Base-by-base conservation (phyloP, 2,329 filamentous ascomycete genomes). In the Dactylellina parvicollis region DNA sequence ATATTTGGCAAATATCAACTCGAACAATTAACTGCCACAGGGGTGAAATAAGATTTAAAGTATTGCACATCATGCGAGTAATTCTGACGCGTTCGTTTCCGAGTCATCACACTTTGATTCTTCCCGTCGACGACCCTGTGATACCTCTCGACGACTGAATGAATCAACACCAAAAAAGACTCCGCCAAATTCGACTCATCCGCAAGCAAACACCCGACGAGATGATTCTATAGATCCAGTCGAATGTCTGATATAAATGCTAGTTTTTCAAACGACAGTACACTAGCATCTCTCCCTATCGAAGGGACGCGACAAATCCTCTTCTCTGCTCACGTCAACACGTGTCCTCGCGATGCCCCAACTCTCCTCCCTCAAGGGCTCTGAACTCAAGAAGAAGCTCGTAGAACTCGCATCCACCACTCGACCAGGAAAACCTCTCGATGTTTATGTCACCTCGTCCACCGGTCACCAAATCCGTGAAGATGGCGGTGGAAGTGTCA, bases 391-490 rank as follows among this genome's bases (percentile, higher is more conserved):
- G 26, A 73, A 38, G 49, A 60, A 47, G 40, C 60, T 73, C n/a
- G 42, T 73, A 26, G 69, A 73, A 34, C 46, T 73, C 34, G 69
- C 69, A 14, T 66, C 60, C 1, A 66, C 59, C 8, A 64, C 60
- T 22, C 54, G 69, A 4, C 60, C 69, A 32, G 69, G 46, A 4
- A 73, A 65, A 30, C 69, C 54, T 16, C n/a, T 54, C 0, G 60
- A 65, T 18, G 40, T 73, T 20, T 73, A 73, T 26, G 60, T 66
- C 30, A 73, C 60, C 18, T 73, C 69, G 22, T 59, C 69, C 4
- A 73, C 69, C 36, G 69, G 69, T 26, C 69, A 73, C 20, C 69
- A 73, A 38, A 73, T 73, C 36, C 49, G 49, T 10, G 60, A 66
- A 28, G 69, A 66, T 42, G 69, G 60, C n/a, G 60, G 67, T 12